Percentiles rank a stretch among this genome's conserved stretches.
Evolutionary conservation across 1,139 yeast species (phyloP).

Genomic region (Geotrichum carabidarum): DNA sequence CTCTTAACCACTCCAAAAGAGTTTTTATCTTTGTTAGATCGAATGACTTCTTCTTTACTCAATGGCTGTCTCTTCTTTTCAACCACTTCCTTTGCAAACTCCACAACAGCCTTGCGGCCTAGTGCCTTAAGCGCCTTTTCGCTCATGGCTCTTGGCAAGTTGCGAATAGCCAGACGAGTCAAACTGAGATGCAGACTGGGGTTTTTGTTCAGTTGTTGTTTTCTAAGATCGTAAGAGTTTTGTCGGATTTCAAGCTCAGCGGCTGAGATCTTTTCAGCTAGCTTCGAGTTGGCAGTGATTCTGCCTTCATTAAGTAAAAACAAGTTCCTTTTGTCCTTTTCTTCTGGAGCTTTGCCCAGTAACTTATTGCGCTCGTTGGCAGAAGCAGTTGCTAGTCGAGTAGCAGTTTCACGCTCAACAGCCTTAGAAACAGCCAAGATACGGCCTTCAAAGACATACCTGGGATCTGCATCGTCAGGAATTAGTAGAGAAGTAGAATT

Average conservation of each 20-base stretch:
- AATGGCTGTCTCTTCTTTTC: constrained; percentile 72
- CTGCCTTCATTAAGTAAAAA: constrained; percentile 92
- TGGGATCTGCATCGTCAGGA: constrained; percentile 86
- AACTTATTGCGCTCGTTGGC: constrained; percentile 66
- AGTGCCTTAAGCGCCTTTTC: constrained; percentile 83
- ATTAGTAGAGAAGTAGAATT: constrained; percentile 73
- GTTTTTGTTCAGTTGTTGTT: constrained; percentile 83
- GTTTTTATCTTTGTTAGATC: constrained; percentile 68
- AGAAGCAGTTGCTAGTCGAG: constrained; percentile 65
- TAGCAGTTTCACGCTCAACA: constrained; percentile 84
- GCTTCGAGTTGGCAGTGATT: constrained; percentile 70
- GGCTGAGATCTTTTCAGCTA: constrained; percentile 62
- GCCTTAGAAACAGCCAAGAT: constrained; percentile 78
- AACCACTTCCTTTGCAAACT: constrained; percentile 89
- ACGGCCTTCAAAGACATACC: constrained; percentile 89
- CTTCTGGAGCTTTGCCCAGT: constrained; percentile 74
- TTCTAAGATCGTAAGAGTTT: constrained; percentile 78
- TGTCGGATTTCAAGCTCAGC: constrained; percentile 85
- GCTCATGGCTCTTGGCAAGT: constrained; percentile 87
- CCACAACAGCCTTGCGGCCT: constrained; percentile 91
- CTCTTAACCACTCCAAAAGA: constrained; percentile 52
- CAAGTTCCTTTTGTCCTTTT: constrained; percentile 77
- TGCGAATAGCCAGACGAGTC: constrained; percentile 90
- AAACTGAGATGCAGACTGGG: constrained; percentile 86
- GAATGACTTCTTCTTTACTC: constrained; percentile 78